Conservation (phyloP, 164 flowering plant species). For the Nelumbo lutea region DNA sequence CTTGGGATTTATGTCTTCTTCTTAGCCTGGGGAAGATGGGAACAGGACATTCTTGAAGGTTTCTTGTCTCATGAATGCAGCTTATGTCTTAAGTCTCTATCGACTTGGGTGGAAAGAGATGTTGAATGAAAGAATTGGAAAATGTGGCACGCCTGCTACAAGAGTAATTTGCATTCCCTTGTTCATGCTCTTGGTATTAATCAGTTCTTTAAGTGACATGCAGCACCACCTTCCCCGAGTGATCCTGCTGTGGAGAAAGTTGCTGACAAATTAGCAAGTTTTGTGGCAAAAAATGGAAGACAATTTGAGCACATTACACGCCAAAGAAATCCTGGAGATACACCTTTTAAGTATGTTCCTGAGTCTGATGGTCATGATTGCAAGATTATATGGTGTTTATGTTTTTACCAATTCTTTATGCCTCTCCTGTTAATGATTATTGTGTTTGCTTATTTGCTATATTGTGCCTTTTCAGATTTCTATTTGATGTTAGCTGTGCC, state of each 20-base stretch:
- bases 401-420: neutral
- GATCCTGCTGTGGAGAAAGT: constrained; percentile 94
- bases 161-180: constrained; percentile 90
- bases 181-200: constrained; percentile 97
- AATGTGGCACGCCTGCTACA: constrained; percentile 81
- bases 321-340: constrained; percentile 92
- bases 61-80: constrained; percentile 88
- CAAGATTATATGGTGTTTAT: neutral
- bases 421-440: neutral
- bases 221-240: constrained; percentile 89
- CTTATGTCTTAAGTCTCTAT: constrained; percentile 57
- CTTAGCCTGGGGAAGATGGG: constrained; percentile 32
- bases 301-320: constrained; percentile 87
- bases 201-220: constrained; percentile 98
- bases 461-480: constrained; percentile 47
- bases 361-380: too few species aligned
- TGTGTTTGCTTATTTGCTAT: neutral
- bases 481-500: constrained; percentile 67
- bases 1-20: constrained; percentile 23
- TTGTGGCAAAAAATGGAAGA: constrained; percentile 98
- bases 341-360: constrained; percentile 80
- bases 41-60: constrained; percentile 64
- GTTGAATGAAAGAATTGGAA: constrained; percentile 76
- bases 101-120: constrained; percentile 82
- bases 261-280: constrained; percentile 95